phyloP scores from a whole-genome alignment of 2,329 filamentous ascomycete species.

The Xylaria sp. region DNA sequence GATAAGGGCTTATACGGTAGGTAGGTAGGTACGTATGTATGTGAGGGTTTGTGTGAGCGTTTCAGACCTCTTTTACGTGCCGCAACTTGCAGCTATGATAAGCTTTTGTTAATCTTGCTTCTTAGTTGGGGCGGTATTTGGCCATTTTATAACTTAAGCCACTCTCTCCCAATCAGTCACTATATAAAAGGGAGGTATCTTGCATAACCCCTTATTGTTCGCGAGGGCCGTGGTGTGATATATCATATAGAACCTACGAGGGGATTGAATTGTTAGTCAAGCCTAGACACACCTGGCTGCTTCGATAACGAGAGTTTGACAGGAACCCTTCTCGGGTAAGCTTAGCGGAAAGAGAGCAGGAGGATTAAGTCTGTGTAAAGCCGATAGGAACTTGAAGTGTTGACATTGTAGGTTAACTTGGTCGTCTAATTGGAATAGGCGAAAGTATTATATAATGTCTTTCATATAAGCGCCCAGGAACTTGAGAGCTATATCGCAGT shows the following conservation, averaged over 20 bases:
- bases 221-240: not conserved
- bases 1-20: too few relatives aligned
- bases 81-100: too few relatives aligned
- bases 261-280: not conserved
- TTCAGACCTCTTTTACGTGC: too few relatives aligned
- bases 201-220: too few relatives aligned
- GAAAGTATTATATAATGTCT: not conserved
- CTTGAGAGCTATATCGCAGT: not conserved
- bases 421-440: not conserved
- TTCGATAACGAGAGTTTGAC: not conserved
- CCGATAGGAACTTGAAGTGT: not conserved
- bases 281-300: not conserved
- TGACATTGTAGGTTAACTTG: not conserved
- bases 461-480: not conserved
- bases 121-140: too few relatives aligned
- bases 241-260: not conserved
- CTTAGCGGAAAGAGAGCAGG: constrained; percentile 2
- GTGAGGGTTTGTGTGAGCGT: too few relatives aligned
- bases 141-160: too few relatives aligned
- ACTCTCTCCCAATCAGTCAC: too few relatives aligned
- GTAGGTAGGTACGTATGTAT: too few relatives aligned
- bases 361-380: not conserved
- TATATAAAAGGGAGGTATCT: too few relatives aligned
- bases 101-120: too few relatives aligned
- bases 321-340: constrained; percentile 18